Evolutionary conservation across 2,329 filamentous ascomycete species (phyloP).

Genomic region (Aureobasidium sp.): DNA sequence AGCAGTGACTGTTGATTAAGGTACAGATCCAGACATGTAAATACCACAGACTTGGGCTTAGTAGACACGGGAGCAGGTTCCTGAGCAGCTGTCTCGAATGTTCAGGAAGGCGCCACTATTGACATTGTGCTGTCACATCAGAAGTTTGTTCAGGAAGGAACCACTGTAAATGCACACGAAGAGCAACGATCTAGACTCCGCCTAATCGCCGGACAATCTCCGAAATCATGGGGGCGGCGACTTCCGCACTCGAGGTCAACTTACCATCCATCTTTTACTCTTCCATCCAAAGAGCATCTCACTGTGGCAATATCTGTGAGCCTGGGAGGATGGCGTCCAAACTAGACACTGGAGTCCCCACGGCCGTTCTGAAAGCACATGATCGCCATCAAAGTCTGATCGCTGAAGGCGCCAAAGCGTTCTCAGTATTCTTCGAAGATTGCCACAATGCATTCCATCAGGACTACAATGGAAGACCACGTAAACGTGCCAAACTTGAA

Average conservation of each 20-base stretch:
- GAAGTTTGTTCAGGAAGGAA: neutral
- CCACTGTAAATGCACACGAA: neutral
- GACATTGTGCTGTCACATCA: neutral
- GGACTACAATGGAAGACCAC: conserved; percentile 9
- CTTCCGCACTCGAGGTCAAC: neutral
- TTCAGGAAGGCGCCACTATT: too few species aligned
- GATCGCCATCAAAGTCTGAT: neutral
- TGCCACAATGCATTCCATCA: conserved; percentile 10
- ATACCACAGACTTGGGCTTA: too few species aligned
- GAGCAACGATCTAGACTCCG: conserved; percentile 2
- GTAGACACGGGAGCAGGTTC: too few species aligned
- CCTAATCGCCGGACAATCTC: neutral
- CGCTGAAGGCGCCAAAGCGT: conserved; percentile 4
- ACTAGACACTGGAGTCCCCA: neutral
- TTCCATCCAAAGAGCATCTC: neutral
- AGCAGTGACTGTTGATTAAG: too few species aligned
- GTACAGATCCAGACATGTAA: too few species aligned
- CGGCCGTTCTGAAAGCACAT: neutral
- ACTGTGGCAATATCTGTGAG: neutral
- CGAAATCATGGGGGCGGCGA: neutral
- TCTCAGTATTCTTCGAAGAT: conserved; percentile 11
- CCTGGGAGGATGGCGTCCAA: neutral
- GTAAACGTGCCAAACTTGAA: conserved; percentile 15
- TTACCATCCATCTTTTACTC: conserved; percentile 1
- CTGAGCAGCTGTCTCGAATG: too few species aligned